Evolutionary conservation across 148 eudicot species (phyloP), one percentile per base, ranked within the genome.

Genomic region (Mesembryanthemum crystallinum): DNA sequence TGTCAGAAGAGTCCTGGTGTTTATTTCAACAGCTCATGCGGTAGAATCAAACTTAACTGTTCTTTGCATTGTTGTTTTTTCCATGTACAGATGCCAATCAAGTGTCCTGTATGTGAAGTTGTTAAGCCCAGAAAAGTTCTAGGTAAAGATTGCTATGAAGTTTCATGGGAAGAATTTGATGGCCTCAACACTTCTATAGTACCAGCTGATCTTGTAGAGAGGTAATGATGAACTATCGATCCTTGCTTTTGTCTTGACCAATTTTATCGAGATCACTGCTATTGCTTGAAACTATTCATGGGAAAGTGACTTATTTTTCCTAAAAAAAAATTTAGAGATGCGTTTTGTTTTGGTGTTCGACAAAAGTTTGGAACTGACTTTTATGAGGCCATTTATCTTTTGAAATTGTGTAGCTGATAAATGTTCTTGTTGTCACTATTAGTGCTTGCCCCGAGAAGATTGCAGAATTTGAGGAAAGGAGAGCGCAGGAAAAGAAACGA

Each of bases 381-480:
- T n/a, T n/a, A n/a, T n/a, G n/a, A n/a, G n/a, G n/a, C n/a, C n/a
- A n/a, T n/a, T n/a, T n/a, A n/a, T n/a, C n/a, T n/a, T n/a, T n/a
- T n/a, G n/a, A n/a, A n/a, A n/a, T n/a, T 68, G 14, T 65, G 60
- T 28, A 42, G 35, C 72, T 69, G 54, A 69, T 18, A 69, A 69
- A 49, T 69, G 72, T 2, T 69, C 10, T 3, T 47, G 24, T 12
- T 69, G 4, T 69, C 58, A 15, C 7, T 49, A 25, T 35, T 55
- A 93, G 98, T 76, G 98, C 98, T 79, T 94, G 98, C 78, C 92
- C 92, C 13, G 98, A 94, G 83, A 91, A 79, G 87, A 91, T 88
- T 58, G 61, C 47, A 77, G 98, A 94, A 79, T 94, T 88, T 54
- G 82, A 85, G 82, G 85, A 88, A 76, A 83, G 79, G 75, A 83